phyloP scores from a whole-genome alignment of 495 filamentous ascomycete species.

The Podospora comata region DNA sequence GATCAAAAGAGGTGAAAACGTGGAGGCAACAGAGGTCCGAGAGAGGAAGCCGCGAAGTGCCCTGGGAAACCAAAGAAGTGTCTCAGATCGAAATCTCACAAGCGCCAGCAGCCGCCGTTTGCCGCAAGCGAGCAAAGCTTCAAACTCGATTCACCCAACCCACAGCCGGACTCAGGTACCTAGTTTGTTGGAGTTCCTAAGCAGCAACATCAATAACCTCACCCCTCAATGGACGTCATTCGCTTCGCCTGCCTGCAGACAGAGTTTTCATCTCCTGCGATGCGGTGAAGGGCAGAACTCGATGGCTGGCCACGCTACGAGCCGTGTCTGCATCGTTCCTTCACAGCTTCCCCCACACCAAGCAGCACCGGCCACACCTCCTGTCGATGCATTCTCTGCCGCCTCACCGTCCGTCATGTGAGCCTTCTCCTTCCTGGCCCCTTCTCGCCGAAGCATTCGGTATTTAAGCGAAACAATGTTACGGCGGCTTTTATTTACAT shows the following conservation, averaged over 20 bases:
- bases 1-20: constrained; percentile 3
- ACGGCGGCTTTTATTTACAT: constrained; percentile 20
- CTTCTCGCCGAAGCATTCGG: constrained; percentile 1
- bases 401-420: constrained; percentile 25
- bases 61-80: neutral
- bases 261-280: constrained; percentile 6
- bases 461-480: constrained; percentile 19
- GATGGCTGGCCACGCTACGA: constrained; percentile 27
- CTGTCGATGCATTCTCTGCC: constrained; percentile 22
- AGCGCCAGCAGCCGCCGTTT: constrained; percentile 20
- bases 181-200: no score
- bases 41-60: neutral
- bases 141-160: neutral
- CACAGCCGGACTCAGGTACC: neutral
- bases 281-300: constrained; percentile 14
- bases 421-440: neutral
- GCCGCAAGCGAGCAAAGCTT: constrained; percentile 1
- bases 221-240: neutral
- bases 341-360: constrained; percentile 5
- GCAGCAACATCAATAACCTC: neutral
- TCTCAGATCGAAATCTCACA: neutral
- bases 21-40: constrained; percentile 1
- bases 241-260: neutral
- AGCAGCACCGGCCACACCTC: neutral
- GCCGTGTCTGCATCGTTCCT: constrained; percentile 28